Evolutionary conservation across 129 eudicot genomes (phyloP).

Genomic region (Logfia minima): DNA sequence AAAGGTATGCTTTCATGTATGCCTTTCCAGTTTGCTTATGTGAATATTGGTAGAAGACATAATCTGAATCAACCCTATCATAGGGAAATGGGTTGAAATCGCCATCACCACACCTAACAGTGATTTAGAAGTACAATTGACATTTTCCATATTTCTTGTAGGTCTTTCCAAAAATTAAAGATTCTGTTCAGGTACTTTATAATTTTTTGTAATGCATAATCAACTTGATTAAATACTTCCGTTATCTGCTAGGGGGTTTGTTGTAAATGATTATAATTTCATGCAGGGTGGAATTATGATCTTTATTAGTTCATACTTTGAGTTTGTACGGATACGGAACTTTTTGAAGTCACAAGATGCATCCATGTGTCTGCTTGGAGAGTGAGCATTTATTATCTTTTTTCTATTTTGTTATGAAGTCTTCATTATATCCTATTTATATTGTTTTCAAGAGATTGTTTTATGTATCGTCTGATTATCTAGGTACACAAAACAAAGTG

Average conservation of each 20-base stretch:
- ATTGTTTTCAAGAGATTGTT: background rate
- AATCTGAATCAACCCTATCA: background rate
- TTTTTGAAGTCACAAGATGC: slow-evolving; percentile 83
- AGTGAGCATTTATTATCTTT: slow-evolving; percentile 50
- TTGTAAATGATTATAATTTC: background rate
- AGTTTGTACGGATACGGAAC: slow-evolving; percentile 72
- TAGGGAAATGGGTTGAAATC: background rate
- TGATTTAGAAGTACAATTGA: slow-evolving; percentile 10
- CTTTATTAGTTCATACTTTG: slow-evolving; percentile 74
- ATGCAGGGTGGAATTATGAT: slow-evolving; percentile 88
- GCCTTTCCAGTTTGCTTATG: background rate
- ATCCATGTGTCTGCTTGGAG: slow-evolving; percentile 76
- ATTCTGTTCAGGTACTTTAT: slow-evolving; percentile 72
- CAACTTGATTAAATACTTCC: background rate
- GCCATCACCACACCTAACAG: background rate
- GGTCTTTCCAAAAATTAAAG: slow-evolving; percentile 93
- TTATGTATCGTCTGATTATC: background rate
- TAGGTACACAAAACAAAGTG: slow-evolving; percentile 59
- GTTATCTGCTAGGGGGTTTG: background rate
- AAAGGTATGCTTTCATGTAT: slow-evolving; percentile 49
- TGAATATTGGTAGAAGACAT: background rate
- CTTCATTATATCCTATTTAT: background rate
- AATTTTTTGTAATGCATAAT: background rate
- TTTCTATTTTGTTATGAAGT: slow-evolving; percentile 1
- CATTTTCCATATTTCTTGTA: slow-evolving; percentile 35